Conservation (phyloP, 129 eudicot genomes). For the Pseudognaphalium luteoalbum region DNA sequence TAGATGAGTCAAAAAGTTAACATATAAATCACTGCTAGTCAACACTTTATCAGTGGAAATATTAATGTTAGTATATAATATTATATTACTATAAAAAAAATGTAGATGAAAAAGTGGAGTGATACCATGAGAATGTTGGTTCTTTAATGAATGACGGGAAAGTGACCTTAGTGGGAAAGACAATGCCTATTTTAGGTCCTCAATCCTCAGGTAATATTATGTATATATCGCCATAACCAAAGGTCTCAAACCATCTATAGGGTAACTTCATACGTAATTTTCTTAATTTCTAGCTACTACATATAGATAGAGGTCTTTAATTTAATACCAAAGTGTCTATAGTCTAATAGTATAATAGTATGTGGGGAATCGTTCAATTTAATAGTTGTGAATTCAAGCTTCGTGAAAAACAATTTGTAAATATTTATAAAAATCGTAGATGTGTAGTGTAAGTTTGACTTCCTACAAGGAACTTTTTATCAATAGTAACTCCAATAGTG, state of each 20-base stretch:
- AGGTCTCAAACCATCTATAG: background rate
- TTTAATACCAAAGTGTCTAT: no score
- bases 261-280: slow-evolving; percentile 13
- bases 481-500: no score
- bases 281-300: background rate
- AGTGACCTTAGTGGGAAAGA: slow-evolving; percentile 22
- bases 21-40: slow-evolving; percentile 16
- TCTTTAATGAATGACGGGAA: slow-evolving; percentile 20
- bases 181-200: slow-evolving; percentile 20
- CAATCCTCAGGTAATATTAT: slow-evolving; percentile 15
- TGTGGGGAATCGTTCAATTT: no score
- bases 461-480: no score
- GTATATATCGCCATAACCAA: background rate
- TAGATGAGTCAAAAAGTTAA: slow-evolving; percentile 11
- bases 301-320: no score
- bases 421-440: no score
- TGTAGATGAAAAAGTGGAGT: slow-evolving; percentile 10
- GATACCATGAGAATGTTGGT: slow-evolving; percentile 31
- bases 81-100: background rate
- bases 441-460: no score
- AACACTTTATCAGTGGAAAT: background rate
- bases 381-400: no score
- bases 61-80: background rate
- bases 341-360: no score
- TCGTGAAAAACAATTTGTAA: no score